These are phyloP conservation scores for Barnettozyma siamensis DNA, from an alignment of 805 yeast species.

Conservation along the genomic window DNA sequence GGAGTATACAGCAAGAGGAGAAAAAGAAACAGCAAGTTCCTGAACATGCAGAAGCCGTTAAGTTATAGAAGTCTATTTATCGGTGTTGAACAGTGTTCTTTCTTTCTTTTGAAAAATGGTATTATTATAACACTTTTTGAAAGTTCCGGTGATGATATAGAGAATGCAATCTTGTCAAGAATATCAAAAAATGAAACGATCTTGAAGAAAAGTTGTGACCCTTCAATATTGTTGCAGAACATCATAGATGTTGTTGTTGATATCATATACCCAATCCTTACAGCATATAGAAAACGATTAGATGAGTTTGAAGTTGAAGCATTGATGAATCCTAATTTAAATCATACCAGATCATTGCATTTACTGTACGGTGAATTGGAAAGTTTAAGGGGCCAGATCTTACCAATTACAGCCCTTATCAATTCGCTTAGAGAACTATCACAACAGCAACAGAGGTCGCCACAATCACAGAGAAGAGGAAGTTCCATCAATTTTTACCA, in stretches of 20 bases:
- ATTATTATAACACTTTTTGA: conserved; percentile 54
- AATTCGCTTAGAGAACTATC: conserved; percentile 40
- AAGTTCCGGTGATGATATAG: conserved; percentile 47
- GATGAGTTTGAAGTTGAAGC: conserved; percentile 48
- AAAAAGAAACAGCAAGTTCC: conserved; percentile 15
- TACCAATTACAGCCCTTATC: conserved; percentile 42
- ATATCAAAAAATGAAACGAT: conserved; percentile 41
- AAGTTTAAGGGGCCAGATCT: conserved; percentile 38
- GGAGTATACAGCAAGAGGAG: conserved; percentile 8
- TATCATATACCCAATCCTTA: conserved; percentile 44
- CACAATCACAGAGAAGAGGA: background rate
- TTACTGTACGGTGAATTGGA: conserved; percentile 49
- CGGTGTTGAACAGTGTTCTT: conserved; percentile 51
- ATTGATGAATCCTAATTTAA: conserved; percentile 41
- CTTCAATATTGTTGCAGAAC: conserved; percentile 48
- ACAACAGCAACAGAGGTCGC: conserved; percentile 1
- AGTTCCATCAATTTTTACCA: background rate
- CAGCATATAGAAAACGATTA: conserved; percentile 44
- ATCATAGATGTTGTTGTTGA: conserved; percentile 52
- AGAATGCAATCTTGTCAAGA: conserved; percentile 44
- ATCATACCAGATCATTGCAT: conserved; percentile 48
- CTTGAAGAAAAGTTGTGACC: conserved; percentile 44
- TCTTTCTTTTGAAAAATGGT: conserved; percentile 39
- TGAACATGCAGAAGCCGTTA: conserved; percentile 41
- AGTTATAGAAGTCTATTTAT: conserved; percentile 38